Percentiles rank a stretch among this genome's conserved stretches.
Evolutionary conservation across 2,329 filamentous ascomycete genomes (phyloP).

Genomic region (Cladophialophora chaetospira): DNA sequence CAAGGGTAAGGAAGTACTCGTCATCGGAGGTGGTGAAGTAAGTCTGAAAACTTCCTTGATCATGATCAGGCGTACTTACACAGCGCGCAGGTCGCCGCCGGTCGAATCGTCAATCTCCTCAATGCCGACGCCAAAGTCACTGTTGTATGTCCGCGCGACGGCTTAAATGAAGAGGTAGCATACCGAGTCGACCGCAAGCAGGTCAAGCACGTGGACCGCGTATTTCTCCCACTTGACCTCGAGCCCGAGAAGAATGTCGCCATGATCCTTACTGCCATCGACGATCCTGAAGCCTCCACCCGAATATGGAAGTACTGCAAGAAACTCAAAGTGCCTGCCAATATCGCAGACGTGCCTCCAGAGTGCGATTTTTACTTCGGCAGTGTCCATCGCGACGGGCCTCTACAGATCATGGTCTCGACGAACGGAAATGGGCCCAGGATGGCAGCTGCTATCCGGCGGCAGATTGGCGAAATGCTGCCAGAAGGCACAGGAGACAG

Average conservation of each 20-base stretch:
- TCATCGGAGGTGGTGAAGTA: constrained; percentile 94
- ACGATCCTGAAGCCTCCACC: constrained; percentile 88
- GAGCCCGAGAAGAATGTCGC: constrained; percentile 63
- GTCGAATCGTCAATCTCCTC: constrained; percentile 89
- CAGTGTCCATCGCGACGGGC: constrained; percentile 90
- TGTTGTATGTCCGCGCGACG: constrained; percentile 75
- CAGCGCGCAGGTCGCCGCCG: constrained; percentile 77
- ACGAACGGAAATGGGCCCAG: constrained; percentile 96
- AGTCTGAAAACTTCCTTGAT: constrained; percentile 35
- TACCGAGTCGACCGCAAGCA: constrained; percentile 75
- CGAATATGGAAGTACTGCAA: constrained; percentile 94
- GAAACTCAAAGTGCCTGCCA: constrained; percentile 77
- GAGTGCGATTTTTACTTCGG: constrained; percentile 99
- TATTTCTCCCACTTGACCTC: constrained; percentile 84
- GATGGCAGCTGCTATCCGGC: constrained; percentile 80
- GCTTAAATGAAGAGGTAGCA: constrained; percentile 85
- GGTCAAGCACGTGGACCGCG: constrained; percentile 76
- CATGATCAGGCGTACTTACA: constrained; percentile 8
- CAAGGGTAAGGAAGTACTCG: constrained; percentile 81
- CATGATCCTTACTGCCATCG: constrained; percentile 92
- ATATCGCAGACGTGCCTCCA: constrained; percentile 93
- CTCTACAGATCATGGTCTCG: constrained; percentile 96
- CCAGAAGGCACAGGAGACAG: constrained; percentile 81
- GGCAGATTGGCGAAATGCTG: constrained; percentile 74
- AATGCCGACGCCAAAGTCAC: constrained; percentile 92